Evolutionary conservation across 2,329 filamentous ascomycete species (phyloP), one percentile per base, ranked within the genome.

Genomic region (Fusarium graminum): DNA sequence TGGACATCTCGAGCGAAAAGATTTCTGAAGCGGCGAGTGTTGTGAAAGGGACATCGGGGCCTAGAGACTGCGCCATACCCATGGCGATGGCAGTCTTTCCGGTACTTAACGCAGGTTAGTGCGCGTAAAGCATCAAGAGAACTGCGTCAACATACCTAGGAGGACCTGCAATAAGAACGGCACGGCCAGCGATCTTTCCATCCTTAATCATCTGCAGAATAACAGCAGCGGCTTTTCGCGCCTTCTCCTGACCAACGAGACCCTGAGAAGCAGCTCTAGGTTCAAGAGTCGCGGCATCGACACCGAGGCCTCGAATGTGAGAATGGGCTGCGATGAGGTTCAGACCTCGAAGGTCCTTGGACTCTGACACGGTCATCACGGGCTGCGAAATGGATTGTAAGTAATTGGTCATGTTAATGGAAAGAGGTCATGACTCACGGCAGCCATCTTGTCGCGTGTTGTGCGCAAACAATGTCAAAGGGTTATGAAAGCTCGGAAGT

Each of bases 121-220:
- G 58, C 56, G 51, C 51, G 53, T 34, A 38, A 16, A 14, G 17
- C 14, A 28, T 34, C 25, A 29, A 42, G 40, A 32, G 28, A 46
- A 47, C 22, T 14, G 9, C 36, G 22, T 26, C 12, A 46, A 59
- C 78, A 60, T 80, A 89, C 88, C 88, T 94, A 6, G 95, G 95
- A 62, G 95, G 95, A 0, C 95, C 95, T 46, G 95, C 94, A 74
- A 99, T 97, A 72, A 99, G 83, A 30, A 97, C 92, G 32, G 95
- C 95, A 74, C 94, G 89, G 52, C 95, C 95, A 59, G 95, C 95
- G 81, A 99, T 98, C 84, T 97, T 98, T 75, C 94, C 94, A 76
- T 97, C 93, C 82, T 97, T 97, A 74, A 97, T 96, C 95, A 99
- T 99, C 83, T 97, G 93, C 63, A 99, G 82, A 73, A 99, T 97